phyloP scores from a whole-genome alignment of 176 grass and related monocot genomes.

The Eragrostis nindensis region DNA sequence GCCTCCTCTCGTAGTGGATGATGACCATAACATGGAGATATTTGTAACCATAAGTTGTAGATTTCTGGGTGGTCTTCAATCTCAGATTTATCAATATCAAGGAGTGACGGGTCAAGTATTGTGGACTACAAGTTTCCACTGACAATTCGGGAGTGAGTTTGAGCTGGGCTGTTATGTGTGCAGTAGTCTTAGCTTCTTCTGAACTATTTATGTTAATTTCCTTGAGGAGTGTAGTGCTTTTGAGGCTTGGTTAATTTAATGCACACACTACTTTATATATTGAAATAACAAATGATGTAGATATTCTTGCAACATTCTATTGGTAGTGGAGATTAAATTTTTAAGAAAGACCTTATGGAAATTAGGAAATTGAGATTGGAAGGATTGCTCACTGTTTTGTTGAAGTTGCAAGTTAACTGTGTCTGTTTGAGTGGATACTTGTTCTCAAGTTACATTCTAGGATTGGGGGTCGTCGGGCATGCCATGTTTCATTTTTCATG shows the following conservation, averaged over 20 bases:
- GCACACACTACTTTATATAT: background rate
- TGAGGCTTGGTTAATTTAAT: background rate
- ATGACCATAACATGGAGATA: too few species aligned
- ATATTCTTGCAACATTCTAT: background rate
- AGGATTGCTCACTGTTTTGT: background rate
- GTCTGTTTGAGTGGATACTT: background rate
- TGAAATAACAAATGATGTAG: constrained; percentile 1
- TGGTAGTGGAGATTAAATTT: background rate
- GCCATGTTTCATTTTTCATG: background rate
- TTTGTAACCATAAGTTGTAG: background rate
- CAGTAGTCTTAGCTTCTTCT: background rate
- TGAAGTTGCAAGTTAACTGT: background rate
- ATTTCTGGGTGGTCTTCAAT: background rate
- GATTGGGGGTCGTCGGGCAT: background rate
- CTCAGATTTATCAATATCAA: background rate
- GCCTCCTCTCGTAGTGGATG: too few species aligned
- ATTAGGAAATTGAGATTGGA: background rate
- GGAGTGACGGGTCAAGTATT: background rate
- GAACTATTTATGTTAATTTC: background rate
- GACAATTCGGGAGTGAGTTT: background rate
- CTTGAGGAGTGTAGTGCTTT: background rate
- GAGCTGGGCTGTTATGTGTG: background rate
- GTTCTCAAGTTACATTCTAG: constrained; percentile 18
- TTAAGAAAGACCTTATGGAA: background rate
- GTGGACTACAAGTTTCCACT: background rate